A percentile compares a stretch with the other conserved stretches of the same genome.
Conservation (phyloP, 257 asterid species). For the Lavandula angustifolia region DNA sequence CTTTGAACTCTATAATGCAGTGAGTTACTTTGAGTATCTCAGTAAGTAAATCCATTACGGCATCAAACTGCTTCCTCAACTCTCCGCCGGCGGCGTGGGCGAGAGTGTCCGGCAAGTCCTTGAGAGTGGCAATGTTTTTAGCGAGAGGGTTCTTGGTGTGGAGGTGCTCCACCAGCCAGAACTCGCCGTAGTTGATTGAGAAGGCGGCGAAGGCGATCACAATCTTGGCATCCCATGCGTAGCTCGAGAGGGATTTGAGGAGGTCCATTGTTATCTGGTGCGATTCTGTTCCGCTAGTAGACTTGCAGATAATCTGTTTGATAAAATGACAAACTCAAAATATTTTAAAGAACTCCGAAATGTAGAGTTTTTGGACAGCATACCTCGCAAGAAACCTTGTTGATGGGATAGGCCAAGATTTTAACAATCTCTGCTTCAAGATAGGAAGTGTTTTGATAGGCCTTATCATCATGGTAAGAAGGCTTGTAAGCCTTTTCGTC, state of each 20-base stretch:
- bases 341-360: too few species aligned
- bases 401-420: constrained; percentile 64
- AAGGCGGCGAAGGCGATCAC: constrained; percentile 58
- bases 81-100: constrained; percentile 31
- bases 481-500: constrained; percentile 18
- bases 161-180: constrained; percentile 62
- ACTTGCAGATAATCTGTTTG: constrained; percentile 53
- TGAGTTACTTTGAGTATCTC: constrained; percentile 42
- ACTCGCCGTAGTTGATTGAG: constrained; percentile 66
- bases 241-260: constrained; percentile 45
- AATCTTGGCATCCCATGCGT: constrained; percentile 65
- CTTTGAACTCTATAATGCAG: constrained; percentile 48
- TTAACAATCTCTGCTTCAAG: constrained; percentile 50
- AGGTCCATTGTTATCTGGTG: constrained; percentile 54
- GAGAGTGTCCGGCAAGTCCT: constrained; percentile 44
- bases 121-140: constrained; percentile 52
- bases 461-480: constrained; percentile 32
- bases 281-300: constrained; percentile 47
- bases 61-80: constrained; percentile 44
- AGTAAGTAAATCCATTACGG: constrained; percentile 37
- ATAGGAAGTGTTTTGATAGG: constrained; percentile 32
- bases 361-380: too few species aligned
- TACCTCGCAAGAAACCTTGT: constrained; percentile 66
- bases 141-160: constrained; percentile 45
- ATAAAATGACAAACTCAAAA: too few species aligned